phyloP scores from a whole-genome alignment of 805 yeast genomes.

The Candida mattraensis region DNA sequence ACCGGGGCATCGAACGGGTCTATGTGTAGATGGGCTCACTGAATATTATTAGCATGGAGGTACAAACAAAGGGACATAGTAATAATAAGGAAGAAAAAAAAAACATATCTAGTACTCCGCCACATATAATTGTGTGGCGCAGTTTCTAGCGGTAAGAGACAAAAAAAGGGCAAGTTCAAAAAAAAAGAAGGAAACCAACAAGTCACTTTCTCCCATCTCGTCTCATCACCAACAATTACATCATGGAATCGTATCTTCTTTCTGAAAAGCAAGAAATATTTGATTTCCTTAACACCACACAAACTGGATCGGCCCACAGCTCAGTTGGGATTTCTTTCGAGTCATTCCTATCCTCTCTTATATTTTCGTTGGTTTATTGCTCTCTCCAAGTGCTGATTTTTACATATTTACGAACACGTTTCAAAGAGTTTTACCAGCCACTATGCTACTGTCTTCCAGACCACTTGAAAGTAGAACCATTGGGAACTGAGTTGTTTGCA shows the following conservation, averaged over 20 bases:
- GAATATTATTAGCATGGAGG: not conserved
- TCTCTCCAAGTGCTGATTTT: conserved; percentile 48
- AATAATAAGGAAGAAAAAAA: conserved; percentile 1
- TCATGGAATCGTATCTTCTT: conserved; percentile 3
- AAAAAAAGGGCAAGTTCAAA: conserved; percentile 1
- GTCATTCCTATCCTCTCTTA: conserved; percentile 54
- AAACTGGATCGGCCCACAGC: conserved; percentile 21
- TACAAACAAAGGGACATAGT: not conserved
- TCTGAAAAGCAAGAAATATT: conserved; percentile 16
- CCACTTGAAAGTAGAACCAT: conserved; percentile 37
- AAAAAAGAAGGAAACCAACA: no score
- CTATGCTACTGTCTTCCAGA: conserved; percentile 45
- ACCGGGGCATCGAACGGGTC: conserved; percentile 23
- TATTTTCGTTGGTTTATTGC: conserved; percentile 54
- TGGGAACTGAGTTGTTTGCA: conserved; percentile 45
- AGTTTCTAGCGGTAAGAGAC: conserved; percentile 9
- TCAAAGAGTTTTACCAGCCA: conserved; percentile 54
- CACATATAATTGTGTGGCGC: conserved; percentile 6
- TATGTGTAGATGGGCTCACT: not conserved
- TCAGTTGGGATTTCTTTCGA: conserved; percentile 55
- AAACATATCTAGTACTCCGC: not conserved
- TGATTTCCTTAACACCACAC: conserved; percentile 25
- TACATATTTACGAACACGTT: conserved; percentile 36
- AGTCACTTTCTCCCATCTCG: no score
- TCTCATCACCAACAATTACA: no score